A percentile compares a stretch with the other conserved stretches of the same genome.
These are phyloP conservation scores for Thalassiosira mediterranea DNA, from an alignment of 352 stramenopile species.

Conservation along the genomic window DNA sequence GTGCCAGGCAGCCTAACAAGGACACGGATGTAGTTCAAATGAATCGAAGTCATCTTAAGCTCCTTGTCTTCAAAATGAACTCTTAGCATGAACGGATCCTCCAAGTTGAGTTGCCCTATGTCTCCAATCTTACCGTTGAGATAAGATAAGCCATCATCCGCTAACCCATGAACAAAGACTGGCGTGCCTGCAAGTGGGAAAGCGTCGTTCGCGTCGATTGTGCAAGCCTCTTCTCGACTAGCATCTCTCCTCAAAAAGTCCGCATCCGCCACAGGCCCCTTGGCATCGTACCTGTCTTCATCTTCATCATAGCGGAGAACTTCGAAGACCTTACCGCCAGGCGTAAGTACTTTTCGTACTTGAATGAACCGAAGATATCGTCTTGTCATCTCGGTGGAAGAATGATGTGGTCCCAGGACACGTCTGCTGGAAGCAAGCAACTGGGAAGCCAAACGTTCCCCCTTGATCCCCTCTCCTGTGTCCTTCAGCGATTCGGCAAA, in stretches of 20 bases:
- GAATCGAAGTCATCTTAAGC: background rate
- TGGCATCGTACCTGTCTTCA: background rate
- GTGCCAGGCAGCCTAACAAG: background rate
- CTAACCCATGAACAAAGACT: background rate
- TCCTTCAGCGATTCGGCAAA: background rate
- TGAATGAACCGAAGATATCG: background rate
- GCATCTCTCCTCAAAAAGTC: too few relatives aligned
- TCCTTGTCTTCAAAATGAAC: background rate
- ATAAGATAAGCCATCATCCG: background rate
- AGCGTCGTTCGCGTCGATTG: background rate
- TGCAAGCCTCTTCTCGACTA: too few relatives aligned
- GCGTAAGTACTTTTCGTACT: background rate
- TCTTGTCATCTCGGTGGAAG: background rate
- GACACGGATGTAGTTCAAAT: background rate
- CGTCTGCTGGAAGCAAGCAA: background rate
- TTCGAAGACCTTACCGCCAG: background rate
- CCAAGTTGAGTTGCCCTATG: background rate
- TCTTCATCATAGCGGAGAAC: background rate
- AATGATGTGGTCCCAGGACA: background rate
- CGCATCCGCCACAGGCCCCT: background rate
- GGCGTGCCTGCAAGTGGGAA: background rate
- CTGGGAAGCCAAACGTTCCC: background rate
- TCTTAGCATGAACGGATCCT: background rate
- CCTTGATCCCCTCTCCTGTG: background rate
- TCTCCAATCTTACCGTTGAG: background rate